Evolutionary conservation across 176 grass and related monocot genomes (phyloP).

Genomic region (Oropetium thomaeum): DNA sequence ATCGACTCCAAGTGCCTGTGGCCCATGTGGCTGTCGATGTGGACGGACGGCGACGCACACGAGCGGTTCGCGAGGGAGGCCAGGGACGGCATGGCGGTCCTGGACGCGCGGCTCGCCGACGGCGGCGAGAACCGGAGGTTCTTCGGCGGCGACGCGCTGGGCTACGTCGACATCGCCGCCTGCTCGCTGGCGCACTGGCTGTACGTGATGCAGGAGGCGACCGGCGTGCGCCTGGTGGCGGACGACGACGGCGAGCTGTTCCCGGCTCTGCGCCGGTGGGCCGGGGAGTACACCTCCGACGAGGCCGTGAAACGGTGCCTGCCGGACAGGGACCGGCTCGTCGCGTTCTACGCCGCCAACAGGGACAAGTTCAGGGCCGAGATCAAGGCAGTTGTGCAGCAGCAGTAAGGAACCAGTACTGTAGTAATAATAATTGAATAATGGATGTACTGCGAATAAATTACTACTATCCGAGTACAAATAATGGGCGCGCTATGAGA

Average conservation of each 20-base stretch:
- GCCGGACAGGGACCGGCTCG: constrained; percentile 29
- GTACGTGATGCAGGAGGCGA: constrained; percentile 39
- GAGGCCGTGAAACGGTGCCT: constrained; percentile 11
- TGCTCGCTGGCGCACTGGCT: not conserved
- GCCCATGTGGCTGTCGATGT: not conserved
- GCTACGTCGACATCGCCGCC: constrained; percentile 45
- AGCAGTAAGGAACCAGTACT: no score
- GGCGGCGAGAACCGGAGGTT: constrained; percentile 36
- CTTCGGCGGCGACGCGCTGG: constrained; percentile 49
- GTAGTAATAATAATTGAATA: no score
- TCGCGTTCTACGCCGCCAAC: not conserved
- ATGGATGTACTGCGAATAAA: no score
- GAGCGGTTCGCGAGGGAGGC: not conserved
- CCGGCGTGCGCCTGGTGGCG: constrained; percentile 28
- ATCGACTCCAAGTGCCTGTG: not conserved
- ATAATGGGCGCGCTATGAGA: no score
- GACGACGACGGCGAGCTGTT: constrained; percentile 32
- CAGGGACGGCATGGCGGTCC: not conserved
- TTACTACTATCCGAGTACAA: no score
- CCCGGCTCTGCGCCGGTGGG: not conserved
- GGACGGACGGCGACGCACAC: not conserved
- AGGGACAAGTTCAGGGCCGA: not conserved
- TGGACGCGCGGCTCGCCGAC: constrained; percentile 40
- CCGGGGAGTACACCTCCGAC: not conserved
- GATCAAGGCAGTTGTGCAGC: no score